A percentile compares a stretch with the other conserved stretches of the same genome.
Evolutionary conservation across 2,329 filamentous ascomycete species (phyloP).

Genomic region (Aschersonia sp.): DNA sequence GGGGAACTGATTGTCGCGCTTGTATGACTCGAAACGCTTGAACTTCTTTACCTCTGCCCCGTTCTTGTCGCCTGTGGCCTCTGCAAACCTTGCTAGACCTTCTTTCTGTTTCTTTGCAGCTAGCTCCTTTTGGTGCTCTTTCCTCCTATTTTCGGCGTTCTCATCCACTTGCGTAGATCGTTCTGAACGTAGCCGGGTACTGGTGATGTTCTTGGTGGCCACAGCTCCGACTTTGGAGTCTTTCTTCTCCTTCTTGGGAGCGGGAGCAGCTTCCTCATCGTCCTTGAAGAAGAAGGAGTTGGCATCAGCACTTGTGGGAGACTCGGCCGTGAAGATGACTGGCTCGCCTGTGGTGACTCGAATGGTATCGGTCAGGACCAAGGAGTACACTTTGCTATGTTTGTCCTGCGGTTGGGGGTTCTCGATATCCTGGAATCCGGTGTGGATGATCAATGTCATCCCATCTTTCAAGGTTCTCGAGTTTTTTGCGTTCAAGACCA

Average conservation of each 20-base stretch:
- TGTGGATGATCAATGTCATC: slow-evolving; percentile 88
- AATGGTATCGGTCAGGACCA: slow-evolving; percentile 86
- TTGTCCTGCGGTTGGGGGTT: slow-evolving; percentile 82
- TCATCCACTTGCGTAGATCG: slow-evolving; percentile 79
- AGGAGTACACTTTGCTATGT: slow-evolving; percentile 75
- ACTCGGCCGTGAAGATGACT: slow-evolving; percentile 86
- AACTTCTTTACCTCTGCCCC: slow-evolving; percentile 95
- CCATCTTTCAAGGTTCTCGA: slow-evolving; percentile 74
- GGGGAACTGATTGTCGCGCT: slow-evolving; percentile 90
- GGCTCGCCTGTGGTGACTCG: slow-evolving; percentile 69
- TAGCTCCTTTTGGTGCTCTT: slow-evolving; percentile 83
- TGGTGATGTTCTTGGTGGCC: slow-evolving; percentile 89
- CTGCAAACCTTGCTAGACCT: slow-evolving; percentile 71
- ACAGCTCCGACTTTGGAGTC: slow-evolving; percentile 73
- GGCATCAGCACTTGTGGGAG: slow-evolving; percentile 79
- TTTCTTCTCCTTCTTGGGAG: slow-evolving; percentile 84
- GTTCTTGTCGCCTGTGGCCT: slow-evolving; percentile 72
- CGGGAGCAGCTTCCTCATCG: slow-evolving; percentile 73
- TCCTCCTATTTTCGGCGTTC: slow-evolving; percentile 72
- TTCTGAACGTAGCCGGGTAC: slow-evolving; percentile 82
- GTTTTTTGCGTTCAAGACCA: slow-evolving; percentile 82
- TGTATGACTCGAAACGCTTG: slow-evolving; percentile 98
- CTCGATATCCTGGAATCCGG: slow-evolving; percentile 78
- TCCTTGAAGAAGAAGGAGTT: slow-evolving; percentile 99
- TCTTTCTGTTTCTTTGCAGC: slow-evolving; percentile 81